Conservation (phyloP, 164 flowering plant species). For the Vitis cinerea region DNA sequence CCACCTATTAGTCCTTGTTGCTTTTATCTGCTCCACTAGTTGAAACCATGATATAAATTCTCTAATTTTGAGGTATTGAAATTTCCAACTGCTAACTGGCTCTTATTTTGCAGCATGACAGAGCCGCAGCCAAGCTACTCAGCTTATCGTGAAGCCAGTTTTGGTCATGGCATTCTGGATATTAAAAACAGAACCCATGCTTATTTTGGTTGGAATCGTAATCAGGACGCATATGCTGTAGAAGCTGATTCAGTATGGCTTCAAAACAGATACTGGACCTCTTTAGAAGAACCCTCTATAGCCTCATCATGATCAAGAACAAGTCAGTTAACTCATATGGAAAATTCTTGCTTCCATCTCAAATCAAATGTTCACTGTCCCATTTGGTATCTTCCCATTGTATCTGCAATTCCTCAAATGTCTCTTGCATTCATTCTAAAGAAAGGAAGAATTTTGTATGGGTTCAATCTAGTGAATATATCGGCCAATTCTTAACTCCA, state of each 20-base stretch:
- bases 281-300: slow-evolving; percentile 12
- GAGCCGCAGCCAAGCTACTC: slow-evolving; percentile 87
- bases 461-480: too few relatives aligned
- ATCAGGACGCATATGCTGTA: slow-evolving; percentile 64
- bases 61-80: too few relatives aligned
- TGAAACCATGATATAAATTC: background rate
- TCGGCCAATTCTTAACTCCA: too few relatives aligned
- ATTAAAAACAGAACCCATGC: slow-evolving; percentile 90
- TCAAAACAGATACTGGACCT: slow-evolving; percentile 53
- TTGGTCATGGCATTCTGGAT: slow-evolving; percentile 75
- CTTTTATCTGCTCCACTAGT: background rate
- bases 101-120: slow-evolving; percentile 55
- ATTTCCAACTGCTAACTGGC: background rate
- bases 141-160: slow-evolving; percentile 84
- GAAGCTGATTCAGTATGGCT: slow-evolving; percentile 71
- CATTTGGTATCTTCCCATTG: too few relatives aligned
- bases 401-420: too few relatives aligned
- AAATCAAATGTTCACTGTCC: too few relatives aligned
- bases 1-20: background rate
- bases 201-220: slow-evolving; percentile 68
- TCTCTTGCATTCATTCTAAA: too few relatives aligned
- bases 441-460: too few relatives aligned
- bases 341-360: background rate
- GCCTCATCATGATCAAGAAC: slow-evolving; percentile 5
- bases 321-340: too few relatives aligned